A percentile compares a stretch with the other conserved stretches of the same genome.
Conservation (phyloP, 768 basidiomycete species). For the Astraeus odoratus region DNA sequence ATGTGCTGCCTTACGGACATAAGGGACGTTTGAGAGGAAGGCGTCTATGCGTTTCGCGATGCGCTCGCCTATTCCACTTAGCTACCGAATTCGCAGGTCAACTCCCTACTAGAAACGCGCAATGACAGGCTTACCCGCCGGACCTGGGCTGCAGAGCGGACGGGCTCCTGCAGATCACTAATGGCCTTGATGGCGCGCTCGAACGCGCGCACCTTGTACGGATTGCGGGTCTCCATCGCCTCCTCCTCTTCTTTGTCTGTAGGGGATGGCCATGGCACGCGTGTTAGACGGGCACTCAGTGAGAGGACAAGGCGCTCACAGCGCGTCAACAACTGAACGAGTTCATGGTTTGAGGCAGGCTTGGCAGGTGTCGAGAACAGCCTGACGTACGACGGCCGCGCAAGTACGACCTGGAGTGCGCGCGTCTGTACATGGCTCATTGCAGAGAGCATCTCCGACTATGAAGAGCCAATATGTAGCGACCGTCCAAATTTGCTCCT, state of each 20-base stretch:
- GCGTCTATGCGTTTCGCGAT: slow-evolving; percentile 43
- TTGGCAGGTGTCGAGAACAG: slow-evolving; percentile 12
- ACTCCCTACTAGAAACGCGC: not conserved
- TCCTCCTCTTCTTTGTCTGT: slow-evolving; percentile 39
- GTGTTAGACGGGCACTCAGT: not conserved
- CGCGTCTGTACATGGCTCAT: not conserved
- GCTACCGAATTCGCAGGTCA: slow-evolving; percentile 10
- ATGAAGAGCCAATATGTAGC: no score
- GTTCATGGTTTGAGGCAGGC: slow-evolving; percentile 32
- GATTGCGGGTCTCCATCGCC: slow-evolving; percentile 29
- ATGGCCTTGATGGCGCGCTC: slow-evolving; percentile 41
- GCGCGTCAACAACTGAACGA: slow-evolving; percentile 35
- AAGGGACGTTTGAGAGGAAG: slow-evolving; percentile 26
- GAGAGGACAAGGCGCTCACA: slow-evolving; percentile 26
- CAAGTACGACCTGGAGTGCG: not conserved
- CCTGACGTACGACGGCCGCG: not conserved
- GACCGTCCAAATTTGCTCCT: no score
- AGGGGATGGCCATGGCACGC: slow-evolving; percentile 1
- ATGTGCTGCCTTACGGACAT: slow-evolving; percentile 24
- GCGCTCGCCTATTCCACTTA: slow-evolving; percentile 31
- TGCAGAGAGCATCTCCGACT: slow-evolving; percentile 15
- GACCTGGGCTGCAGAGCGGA: slow-evolving; percentile 39
- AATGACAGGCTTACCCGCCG: slow-evolving; percentile 11
- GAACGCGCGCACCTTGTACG: slow-evolving; percentile 46
- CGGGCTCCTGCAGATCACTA: slow-evolving; percentile 32